A percentile compares a stretch with the other conserved stretches of the same genome.
phyloP scores from a whole-genome alignment of 208 protist genomes.

The Angomonas deanei region DNA sequence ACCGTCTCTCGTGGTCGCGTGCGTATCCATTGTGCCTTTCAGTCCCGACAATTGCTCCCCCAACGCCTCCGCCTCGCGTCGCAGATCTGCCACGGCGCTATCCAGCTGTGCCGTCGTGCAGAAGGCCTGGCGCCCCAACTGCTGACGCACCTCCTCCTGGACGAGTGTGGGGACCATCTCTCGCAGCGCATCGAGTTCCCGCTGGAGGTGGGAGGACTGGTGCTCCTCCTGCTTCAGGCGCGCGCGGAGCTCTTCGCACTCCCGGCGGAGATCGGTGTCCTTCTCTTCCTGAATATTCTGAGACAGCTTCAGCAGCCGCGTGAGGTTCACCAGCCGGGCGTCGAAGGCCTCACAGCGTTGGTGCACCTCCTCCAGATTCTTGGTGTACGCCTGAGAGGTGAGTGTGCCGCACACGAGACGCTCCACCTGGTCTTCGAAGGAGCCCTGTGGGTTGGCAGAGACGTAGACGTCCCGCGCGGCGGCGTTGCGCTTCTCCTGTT shows the following conservation, averaged over 20 bases:
- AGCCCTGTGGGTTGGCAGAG: too few species aligned
- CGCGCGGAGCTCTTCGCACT: slow-evolving; percentile 60
- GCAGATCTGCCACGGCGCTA: slow-evolving; percentile 13
- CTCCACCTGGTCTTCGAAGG: slow-evolving; percentile 24
- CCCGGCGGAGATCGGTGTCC: slow-evolving; percentile 46
- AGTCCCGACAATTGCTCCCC: slow-evolving; percentile 22
- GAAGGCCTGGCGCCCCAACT: not conserved
- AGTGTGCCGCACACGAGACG: slow-evolving; percentile 61
- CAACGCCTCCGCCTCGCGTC: slow-evolving; percentile 10
- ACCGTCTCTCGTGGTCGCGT: not conserved
- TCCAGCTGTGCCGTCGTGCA: slow-evolving; percentile 17
- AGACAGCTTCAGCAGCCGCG: slow-evolving; percentile 70
- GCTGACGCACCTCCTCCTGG: not conserved
- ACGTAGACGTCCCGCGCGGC: too few species aligned
- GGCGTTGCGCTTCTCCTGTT: not conserved
- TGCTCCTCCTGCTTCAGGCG: slow-evolving; percentile 73
- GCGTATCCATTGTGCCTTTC: slow-evolving; percentile 10
- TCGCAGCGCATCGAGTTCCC: slow-evolving; percentile 28
- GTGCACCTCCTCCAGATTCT: slow-evolving; percentile 47
- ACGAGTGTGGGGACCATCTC: slow-evolving; percentile 3
- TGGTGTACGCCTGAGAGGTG: slow-evolving; percentile 49
- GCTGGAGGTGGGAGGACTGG: slow-evolving; percentile 32
- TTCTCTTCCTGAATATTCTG: slow-evolving; percentile 67
- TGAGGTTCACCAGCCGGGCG: slow-evolving; percentile 79
- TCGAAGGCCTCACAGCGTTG: slow-evolving; percentile 47